These are phyloP conservation scores for Ceratobasidium sp. DNA, from an alignment of 1,284 basidiomycete species.

Conservation along the genomic window DNA sequence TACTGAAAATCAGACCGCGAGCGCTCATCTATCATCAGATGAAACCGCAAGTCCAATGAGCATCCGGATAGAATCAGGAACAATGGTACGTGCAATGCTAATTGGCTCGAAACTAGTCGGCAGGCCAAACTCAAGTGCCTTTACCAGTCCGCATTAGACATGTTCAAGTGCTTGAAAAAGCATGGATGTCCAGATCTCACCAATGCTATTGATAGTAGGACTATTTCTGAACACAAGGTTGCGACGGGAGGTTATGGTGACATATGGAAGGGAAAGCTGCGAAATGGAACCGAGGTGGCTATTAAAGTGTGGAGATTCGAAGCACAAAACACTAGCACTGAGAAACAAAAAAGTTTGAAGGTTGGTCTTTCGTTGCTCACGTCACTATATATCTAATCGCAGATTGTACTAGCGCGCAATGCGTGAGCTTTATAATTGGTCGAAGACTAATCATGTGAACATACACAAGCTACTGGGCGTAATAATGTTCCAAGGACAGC, in stretches of 20 bases:
- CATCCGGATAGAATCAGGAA: too few species aligned
- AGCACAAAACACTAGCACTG: too few species aligned
- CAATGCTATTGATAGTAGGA: too few species aligned
- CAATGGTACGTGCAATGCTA: neutral
- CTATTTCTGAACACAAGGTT: too few species aligned
- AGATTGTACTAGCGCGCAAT: neutral
- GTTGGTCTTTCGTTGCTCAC: neutral
- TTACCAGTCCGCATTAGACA: neutral
- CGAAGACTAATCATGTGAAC: conserved; percentile 1
- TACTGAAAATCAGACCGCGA: neutral
- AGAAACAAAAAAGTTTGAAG: neutral
- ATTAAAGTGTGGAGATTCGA: conserved; percentile 23
- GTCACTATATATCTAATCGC: neutral
- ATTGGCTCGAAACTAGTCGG: too few species aligned
- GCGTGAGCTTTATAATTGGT: neutral
- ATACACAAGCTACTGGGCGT: neutral
- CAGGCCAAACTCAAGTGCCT: too few species aligned
- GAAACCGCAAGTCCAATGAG: too few species aligned
- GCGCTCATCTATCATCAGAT: too few species aligned
- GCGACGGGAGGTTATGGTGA: too few species aligned
- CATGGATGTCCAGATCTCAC: neutral
- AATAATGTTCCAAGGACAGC: neutral
- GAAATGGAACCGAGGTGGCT: conserved; percentile 2
- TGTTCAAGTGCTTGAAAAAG: neutral
- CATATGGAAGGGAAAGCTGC: conserved; percentile 31